Percentiles rank a stretch among this genome's conserved stretches.
phyloP scores from a whole-genome alignment of 1,139 yeast genomes.

The Sugiyamaella grinbergsii region DNA sequence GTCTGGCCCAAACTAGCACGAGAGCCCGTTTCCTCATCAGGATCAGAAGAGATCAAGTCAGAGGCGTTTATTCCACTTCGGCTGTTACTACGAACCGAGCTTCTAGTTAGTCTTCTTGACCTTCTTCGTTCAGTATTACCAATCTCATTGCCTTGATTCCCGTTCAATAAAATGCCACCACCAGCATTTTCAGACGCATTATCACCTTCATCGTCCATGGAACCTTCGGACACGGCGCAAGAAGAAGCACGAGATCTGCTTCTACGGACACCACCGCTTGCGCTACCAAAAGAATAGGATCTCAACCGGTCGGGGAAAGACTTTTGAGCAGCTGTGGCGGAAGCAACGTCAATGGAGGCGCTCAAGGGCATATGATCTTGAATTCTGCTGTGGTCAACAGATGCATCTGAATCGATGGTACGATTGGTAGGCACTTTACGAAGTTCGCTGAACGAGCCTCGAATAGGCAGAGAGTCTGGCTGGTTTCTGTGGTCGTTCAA shows the following conservation, averaged over 20 bases:
- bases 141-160: conserved; percentile 15
- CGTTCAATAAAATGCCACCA: conserved; percentile 27
- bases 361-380: conserved; percentile 16
- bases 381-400: conserved; percentile 1
- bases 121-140: conserved; percentile 20
- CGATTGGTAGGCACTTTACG: conserved; percentile 19
- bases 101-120: conserved; percentile 31
- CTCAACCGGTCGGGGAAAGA: conserved; percentile 15
- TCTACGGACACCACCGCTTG: conserved; percentile 16
- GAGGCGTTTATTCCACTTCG: too few species aligned
- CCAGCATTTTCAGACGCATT: conserved; percentile 17
- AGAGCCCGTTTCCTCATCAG: conserved; percentile 32
- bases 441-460: conserved; percentile 27
- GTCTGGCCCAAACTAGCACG: conserved; percentile 48
- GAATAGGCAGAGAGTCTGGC: conserved; percentile 38
- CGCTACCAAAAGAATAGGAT: conserved; percentile 16
- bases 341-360: conserved; percentile 20
- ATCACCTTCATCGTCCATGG: conserved; percentile 19
- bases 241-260: conserved; percentile 31
- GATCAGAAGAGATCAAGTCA: conserved; percentile 13
- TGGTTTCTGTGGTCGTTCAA: conserved; percentile 41
- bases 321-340: conserved; percentile 22
- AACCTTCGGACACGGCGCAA: conserved; percentile 32
- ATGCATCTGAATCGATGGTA: conserved; percentile 8
- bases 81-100: conserved; percentile 25